Base-by-base conservation (phyloP, 2,329 filamentous ascomycete species). In the Penicillium nordicum region DNA sequence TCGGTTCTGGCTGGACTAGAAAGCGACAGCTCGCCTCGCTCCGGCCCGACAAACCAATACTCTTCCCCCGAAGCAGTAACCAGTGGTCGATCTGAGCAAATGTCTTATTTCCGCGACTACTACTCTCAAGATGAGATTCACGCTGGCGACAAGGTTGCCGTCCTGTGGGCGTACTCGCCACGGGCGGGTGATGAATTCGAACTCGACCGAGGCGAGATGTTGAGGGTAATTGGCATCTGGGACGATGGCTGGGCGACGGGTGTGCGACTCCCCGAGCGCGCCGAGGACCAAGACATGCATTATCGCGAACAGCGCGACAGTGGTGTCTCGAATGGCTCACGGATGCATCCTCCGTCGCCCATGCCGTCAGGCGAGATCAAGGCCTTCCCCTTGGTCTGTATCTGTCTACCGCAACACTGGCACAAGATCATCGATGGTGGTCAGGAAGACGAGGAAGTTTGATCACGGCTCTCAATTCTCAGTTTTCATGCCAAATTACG, bases 221-320 rank as follows among this genome's bases (percentile, higher is more conserved):
- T 99, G 69, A 97, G 97, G 78, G 88, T 99, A 14, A 88, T 97
- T 32, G 94, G 94, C 60, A 99, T 99, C 64, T 99, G 94, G 94
- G 94, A 99, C 69, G 94, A 99, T 72, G 94, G 94, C 45, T 99
- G 94, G 94, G 94, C 94, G 11, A 99, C 94, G 1, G 94, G 94
- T 67, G 83, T 97, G 53, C 82, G 95, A 70, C 78, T 96, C 54
- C 82, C 88, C 52, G 90, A 96, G 67, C 83, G 85, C 53, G 92
- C 92, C 2, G 93, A 97, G 59, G 90, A 97, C 62, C 97, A 91
- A 86, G 90, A 96, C 66, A 82, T 83, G 42, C 83, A 88, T 61
- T 84, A 85, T 67, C 87, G 89, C 67, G 79, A 86, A 34, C 92
- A 96, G 70, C 85, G 94, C 59, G 94, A 99, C 75, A 97, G 93